phyloP scores from a whole-genome alignment of 179 eudicot genomes.

The Pouteria campechiana region DNA sequence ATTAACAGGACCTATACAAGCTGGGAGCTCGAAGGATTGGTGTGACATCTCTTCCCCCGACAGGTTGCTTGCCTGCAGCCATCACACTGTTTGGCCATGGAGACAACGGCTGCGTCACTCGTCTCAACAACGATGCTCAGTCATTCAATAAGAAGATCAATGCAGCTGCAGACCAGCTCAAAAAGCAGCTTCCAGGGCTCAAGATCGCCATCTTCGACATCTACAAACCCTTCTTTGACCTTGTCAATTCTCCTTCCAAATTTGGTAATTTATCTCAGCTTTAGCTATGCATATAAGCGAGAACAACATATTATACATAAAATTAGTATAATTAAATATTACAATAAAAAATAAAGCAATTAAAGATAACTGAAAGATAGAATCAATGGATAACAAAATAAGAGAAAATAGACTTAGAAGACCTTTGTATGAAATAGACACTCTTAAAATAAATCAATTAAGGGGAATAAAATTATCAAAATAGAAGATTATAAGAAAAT shows the following conservation, averaged over 20 bases:
- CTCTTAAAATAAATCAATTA: no score
- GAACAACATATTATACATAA: neutral
- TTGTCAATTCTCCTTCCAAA: conserved; percentile 49
- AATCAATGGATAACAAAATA: no score
- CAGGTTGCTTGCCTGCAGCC: conserved; percentile 80
- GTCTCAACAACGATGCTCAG: conserved; percentile 59
- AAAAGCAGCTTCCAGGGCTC: conserved; percentile 60
- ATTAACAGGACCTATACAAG: conserved; percentile 41
- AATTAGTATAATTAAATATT: no score
- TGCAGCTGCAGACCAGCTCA: conserved; percentile 41
- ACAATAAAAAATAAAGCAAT: no score
- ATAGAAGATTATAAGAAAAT: no score
- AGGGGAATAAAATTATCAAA: no score
- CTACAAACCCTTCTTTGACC: conserved; percentile 67
- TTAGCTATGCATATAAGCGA: no score
- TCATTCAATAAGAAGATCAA: conserved; percentile 75
- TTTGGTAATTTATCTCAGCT: no score
- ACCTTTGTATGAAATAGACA: no score
- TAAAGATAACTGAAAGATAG: no score
- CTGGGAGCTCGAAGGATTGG: conserved; percentile 88
- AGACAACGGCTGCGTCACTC: conserved; percentile 51
- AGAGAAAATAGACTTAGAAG: no score
- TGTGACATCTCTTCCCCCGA: conserved; percentile 87
- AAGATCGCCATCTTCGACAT: conserved; percentile 76
- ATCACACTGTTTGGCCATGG: conserved; percentile 60